Evolutionary conservation across 2,329 filamentous ascomycete species (phyloP), one percentile per base, ranked within the genome.

Genomic region (Microthyrium microscopicum): DNA sequence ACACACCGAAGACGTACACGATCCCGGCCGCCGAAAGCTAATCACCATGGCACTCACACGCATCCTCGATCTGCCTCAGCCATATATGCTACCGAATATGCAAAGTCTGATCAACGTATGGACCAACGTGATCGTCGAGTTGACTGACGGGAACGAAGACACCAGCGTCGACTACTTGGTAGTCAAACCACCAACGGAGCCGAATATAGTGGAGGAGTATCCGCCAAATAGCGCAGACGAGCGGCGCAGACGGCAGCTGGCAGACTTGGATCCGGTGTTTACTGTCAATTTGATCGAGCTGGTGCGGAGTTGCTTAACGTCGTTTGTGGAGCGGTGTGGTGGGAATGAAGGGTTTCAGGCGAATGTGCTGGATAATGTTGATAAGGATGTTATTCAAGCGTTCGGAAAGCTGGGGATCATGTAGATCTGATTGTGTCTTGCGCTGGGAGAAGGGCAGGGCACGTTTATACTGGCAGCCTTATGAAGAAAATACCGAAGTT

Each of bases 71-170:
- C 62, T 77, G 2, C 62, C 65, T 1, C 63, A 67, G 18, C 47
- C 68, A 0, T 65, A 77, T 34, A 62, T 71, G 2, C 54, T 83
- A 4, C 47, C 52, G 2, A 66, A 63, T 24, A 58, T 89, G 35
- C 81, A 89, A 50, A 76, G 76, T 45, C 73, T 80, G 45, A 72
- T 89, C 45, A 64, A 65, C 1, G 66, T 84, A 56, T 89, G 81
- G 81, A 79, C 75, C 2, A 70, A 68, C 41, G 66, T 81, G 1
- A 58, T 85, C 20, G 56, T 57, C 2, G 75, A 83, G 44, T 55
- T 85, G 31, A 61, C 74, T 33, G 73, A 76, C 29, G 70, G 70
- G 17, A 60, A 62, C 26, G 60, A 62, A 18, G 61, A 65, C 29
- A 61, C 42, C 29, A 50, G 33, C 19, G 46, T 44, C 2, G 54